These are phyloP conservation scores for Paraglomus brasilianum DNA, from an alignment of 192 early-diverging fungal species.

Conservation along the genomic window DNA sequence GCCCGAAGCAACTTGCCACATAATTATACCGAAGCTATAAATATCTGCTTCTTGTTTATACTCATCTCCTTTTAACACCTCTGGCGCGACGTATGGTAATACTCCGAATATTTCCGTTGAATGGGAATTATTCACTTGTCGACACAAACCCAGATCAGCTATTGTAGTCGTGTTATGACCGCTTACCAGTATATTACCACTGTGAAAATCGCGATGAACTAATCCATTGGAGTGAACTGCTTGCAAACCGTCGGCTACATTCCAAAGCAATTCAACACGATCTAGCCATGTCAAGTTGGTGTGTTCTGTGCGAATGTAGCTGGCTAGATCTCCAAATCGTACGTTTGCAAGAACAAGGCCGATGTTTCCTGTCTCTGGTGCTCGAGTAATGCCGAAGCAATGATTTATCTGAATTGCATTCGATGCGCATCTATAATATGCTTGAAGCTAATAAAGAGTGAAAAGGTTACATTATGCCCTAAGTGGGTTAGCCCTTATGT, in stretches of 20 bases:
- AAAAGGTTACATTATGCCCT: no score
- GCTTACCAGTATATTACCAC: not conserved
- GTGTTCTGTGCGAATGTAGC: not conserved
- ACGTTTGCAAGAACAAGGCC: not conserved
- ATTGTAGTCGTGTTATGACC: not conserved
- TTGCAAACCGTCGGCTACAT: not conserved
- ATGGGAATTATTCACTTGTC: no score
- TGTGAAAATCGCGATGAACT: constrained; percentile 13
- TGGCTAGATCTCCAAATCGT: not conserved
- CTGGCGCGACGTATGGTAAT: constrained; percentile 8
- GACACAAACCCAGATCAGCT: constrained; percentile 5
- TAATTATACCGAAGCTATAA: constrained; percentile 21
- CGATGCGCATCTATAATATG: no score
- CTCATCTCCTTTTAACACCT: not conserved
- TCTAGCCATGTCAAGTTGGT: not conserved
- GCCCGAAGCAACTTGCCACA: not conserved
- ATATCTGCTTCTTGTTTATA: constrained; percentile 26
- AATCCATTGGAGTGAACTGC: not conserved
- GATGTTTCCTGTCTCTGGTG: not conserved
- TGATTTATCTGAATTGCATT: not conserved
- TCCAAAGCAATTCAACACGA: not conserved
- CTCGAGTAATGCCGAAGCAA: constrained; percentile 9
- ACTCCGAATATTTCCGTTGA: constrained; percentile 9
- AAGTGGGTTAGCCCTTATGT: no score
- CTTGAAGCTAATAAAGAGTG: no score